phyloP scores from a whole-genome alignment of 192 early-diverging fungal genomes.

The Linnemannia zychae region DNA sequence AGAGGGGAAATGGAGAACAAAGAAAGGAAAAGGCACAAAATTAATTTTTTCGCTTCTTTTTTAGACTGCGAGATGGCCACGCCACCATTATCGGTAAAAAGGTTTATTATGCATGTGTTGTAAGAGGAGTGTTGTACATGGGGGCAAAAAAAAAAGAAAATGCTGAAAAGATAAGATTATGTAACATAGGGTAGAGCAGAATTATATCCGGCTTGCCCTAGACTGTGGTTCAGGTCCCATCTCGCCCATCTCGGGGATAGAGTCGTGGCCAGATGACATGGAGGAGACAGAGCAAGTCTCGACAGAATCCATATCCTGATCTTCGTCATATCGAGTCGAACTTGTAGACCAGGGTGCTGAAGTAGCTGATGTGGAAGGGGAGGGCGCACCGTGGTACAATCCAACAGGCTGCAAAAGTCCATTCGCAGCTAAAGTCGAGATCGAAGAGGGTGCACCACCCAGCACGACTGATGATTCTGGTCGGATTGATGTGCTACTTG shows the following conservation, averaged over 20 bases:
- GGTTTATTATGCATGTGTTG: neutral
- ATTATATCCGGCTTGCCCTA: neutral
- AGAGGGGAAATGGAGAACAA: neutral
- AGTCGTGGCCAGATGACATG: conserved; percentile 56
- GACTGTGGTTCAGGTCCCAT: conserved; percentile 18
- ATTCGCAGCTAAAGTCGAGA: neutral
- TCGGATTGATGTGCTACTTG: neutral
- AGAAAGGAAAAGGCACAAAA: neutral
- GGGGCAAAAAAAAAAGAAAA: neutral
- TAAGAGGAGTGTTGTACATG: neutral
- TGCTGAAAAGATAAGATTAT: neutral
- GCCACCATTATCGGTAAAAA: neutral
- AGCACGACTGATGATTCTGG: neutral
- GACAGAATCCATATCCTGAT: conserved; percentile 54
- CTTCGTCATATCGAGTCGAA: conserved; percentile 45
- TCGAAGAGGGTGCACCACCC: neutral
- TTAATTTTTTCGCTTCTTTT: neutral
- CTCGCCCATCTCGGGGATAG: conserved; percentile 45
- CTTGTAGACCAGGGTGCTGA: neutral
- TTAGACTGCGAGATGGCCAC: neutral
- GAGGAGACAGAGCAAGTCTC: conserved; percentile 50
- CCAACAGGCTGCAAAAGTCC: neutral
- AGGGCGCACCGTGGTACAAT: neutral
- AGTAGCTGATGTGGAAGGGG: neutral
- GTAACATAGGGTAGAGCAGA: neutral